phyloP scores from a whole-genome alignment of 2,329 filamentous ascomycete species.

The Aureobasidium mangrovei region DNA sequence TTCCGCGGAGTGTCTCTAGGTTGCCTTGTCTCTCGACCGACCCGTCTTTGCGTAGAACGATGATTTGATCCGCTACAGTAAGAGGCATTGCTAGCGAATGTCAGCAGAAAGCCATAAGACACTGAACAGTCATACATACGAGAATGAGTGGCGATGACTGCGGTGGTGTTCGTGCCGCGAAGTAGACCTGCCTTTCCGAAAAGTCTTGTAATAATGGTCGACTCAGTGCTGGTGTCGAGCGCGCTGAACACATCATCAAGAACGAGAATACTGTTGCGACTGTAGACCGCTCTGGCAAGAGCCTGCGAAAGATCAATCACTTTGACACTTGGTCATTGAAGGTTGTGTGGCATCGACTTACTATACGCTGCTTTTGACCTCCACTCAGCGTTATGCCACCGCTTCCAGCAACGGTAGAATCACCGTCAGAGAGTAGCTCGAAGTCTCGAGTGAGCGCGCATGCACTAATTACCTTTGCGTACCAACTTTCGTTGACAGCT shows the following conservation, averaged over 20 bases:
- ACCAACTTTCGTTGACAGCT: constrained; percentile 22
- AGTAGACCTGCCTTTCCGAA: not conserved
- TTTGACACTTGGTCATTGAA: not conserved
- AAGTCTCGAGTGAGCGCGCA: constrained; percentile 32
- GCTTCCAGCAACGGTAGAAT: constrained; percentile 42
- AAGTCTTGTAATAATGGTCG: not conserved
- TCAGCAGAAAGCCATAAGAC: no score
- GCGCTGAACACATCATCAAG: constrained; percentile 74
- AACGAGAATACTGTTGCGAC: constrained; percentile 63
- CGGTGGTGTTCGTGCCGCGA: not conserved
- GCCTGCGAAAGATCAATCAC: constrained; percentile 30
- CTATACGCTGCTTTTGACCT: constrained; percentile 30
- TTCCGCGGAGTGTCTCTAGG: no score
- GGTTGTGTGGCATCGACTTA: constrained; percentile 32
- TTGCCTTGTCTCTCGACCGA: no score
- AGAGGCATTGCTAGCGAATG: no score
- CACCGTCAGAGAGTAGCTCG: constrained; percentile 31
- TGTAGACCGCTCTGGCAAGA: constrained; percentile 71
- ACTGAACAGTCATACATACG: not conserved
- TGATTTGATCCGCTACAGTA: no score
- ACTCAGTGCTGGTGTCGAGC: constrained; percentile 48
- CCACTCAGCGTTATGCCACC: constrained; percentile 45
- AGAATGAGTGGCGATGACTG: not conserved
- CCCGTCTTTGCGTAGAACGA: no score
- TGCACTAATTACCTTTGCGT: constrained; percentile 30